These are phyloP conservation scores for Neurospora sp. DNA, from an alignment of 495 filamentous ascomycete genomes.

Conservation along the genomic window DNA sequence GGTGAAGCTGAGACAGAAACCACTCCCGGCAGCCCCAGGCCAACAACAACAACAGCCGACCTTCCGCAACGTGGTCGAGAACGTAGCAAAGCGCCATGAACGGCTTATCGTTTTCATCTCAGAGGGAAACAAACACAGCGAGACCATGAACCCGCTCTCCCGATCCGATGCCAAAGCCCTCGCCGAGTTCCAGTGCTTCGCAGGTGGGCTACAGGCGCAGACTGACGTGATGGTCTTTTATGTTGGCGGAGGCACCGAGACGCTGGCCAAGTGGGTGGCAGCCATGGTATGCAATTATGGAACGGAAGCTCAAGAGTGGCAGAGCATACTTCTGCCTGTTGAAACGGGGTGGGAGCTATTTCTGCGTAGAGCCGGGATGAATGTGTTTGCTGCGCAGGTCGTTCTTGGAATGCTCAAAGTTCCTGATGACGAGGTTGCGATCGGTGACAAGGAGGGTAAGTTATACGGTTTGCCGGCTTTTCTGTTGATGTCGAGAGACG, in stretches of 20 bases:
- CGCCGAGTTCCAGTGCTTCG: conserved; percentile 44
- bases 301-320: conserved; percentile 17
- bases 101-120: conserved; percentile 60
- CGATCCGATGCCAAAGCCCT: conserved; percentile 43
- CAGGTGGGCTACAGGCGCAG: conserved; percentile 22
- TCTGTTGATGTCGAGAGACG: conserved; percentile 42
- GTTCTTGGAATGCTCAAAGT: conserved; percentile 45
- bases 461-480: conserved; percentile 44
- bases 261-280: conserved; percentile 49
- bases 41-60: conserved; percentile 22
- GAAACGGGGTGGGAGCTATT: conserved; percentile 69
- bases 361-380: conserved; percentile 62
- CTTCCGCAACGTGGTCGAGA: conserved; percentile 47
- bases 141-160: conserved; percentile 27
- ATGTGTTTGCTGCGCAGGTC: conserved; percentile 69
- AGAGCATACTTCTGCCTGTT: conserved; percentile 25
- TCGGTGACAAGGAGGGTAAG: conserved; percentile 5
- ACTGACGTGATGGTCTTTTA: conserved; percentile 38
- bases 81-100: conserved; percentile 54
- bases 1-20: conserved; percentile 61
- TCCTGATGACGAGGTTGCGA: conserved; percentile 15
- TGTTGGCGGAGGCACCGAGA: conserved; percentile 46
- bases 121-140: conserved; percentile 33
- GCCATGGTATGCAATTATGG: conserved; percentile 32
- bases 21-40: conserved; percentile 50